These are phyloP conservation scores for Calonectria fujianensis DNA, from an alignment of 2,329 filamentous ascomycete species.

Conservation along the genomic window DNA sequence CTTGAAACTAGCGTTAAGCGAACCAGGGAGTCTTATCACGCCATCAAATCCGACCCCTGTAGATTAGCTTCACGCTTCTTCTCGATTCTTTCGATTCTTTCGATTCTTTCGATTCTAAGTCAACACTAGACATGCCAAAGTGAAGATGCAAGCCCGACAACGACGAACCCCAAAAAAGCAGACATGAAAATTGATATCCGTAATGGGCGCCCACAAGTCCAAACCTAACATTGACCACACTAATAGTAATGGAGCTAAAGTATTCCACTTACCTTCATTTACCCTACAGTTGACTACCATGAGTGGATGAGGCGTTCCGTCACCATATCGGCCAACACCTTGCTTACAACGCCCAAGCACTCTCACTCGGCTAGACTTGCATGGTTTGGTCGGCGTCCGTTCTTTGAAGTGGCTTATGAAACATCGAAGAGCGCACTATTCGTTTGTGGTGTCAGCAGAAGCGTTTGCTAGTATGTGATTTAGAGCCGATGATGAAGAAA, in stretches of 20 bases:
- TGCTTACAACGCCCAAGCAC: neutral
- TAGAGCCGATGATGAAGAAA: neutral
- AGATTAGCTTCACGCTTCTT: constrained; percentile 15
- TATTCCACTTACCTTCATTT: neutral
- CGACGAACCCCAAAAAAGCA: neutral
- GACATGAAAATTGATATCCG: neutral
- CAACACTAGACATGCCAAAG: neutral
- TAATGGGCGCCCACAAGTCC: no score
- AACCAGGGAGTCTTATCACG: constrained; percentile 23
- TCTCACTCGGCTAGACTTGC: neutral
- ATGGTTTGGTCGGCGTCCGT: neutral
- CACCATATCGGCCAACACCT: neutral
- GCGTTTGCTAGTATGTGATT: neutral
- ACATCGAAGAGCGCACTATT: neutral
- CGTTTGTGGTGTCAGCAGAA: neutral
- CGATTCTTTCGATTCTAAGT: constrained; percentile 2
- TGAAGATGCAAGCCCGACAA: neutral
- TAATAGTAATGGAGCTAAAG: neutral
- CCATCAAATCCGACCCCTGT: constrained; percentile 28
- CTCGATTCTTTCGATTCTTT: constrained; percentile 23
- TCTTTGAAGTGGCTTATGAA: neutral
- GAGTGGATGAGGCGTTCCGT: neutral
- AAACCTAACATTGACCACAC: neutral
- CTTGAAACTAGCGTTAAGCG: neutral
- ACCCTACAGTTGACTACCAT: neutral